Conservation (phyloP, 495 filamentous ascomycete genomes). For the Podospora australis region DNA sequence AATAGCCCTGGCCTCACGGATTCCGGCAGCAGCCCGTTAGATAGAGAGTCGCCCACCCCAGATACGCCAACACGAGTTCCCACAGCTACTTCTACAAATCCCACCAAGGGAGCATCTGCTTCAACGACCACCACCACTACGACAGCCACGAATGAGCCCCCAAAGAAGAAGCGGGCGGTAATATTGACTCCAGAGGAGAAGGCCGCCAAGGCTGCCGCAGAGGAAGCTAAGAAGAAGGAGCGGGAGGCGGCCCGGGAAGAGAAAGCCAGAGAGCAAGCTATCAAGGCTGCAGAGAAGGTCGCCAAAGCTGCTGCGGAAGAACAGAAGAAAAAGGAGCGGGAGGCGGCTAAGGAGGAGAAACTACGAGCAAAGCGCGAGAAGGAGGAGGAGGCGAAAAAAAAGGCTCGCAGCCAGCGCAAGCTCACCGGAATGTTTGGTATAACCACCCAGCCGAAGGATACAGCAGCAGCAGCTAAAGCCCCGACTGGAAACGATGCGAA, state of each 20-base stretch:
- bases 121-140: not conserved
- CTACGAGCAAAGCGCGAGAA: conserved; percentile 51
- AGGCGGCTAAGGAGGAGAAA: conserved; percentile 35
- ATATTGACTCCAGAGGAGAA: conserved; percentile 49
- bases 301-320: conserved; percentile 32
- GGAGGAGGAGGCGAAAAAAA: conserved; percentile 60
- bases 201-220: conserved; percentile 33
- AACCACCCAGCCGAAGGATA: conserved; percentile 29
- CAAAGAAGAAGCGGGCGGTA: conserved; percentile 39
- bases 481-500: conserved; percentile 14
- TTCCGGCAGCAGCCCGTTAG: conserved; percentile 28
- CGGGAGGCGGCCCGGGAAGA: conserved; percentile 45
- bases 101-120: not conserved
- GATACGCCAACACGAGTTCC: conserved; percentile 17
- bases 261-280: conserved; percentile 27
- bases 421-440: conserved; percentile 48
- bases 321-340: conserved; percentile 28
- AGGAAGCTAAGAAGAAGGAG: conserved; percentile 44
- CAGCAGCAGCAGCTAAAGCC: conserved; percentile 7
- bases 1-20: conserved; percentile 29
- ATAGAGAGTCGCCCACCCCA: conserved; percentile 23
- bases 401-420: conserved; percentile 46
- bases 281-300: not conserved
- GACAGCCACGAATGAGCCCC: conserved; percentile 10
- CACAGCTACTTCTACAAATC: not conserved